Percentiles rank a stretch among this genome's conserved stretches.
phyloP scores from a whole-genome alignment of 2,329 filamentous ascomycete species.

The Zopfia rhizophila region DNA sequence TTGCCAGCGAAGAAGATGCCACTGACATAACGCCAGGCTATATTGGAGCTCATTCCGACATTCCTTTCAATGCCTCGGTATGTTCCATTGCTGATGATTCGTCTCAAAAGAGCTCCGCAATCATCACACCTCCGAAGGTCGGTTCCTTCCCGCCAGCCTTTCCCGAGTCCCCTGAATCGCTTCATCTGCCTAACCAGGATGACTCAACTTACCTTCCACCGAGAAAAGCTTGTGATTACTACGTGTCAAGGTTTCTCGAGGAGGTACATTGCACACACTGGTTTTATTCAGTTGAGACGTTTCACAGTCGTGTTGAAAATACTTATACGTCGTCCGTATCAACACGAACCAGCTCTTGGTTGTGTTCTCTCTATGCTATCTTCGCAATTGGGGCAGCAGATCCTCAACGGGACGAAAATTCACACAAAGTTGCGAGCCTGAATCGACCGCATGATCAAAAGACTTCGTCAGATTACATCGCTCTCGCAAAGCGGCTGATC shows the following conservation, averaged over 20 bases:
- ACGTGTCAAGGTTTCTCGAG: slow-evolving; percentile 45
- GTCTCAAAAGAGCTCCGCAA: slow-evolving; percentile 30
- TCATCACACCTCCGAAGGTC: slow-evolving; percentile 43
- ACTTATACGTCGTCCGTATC: slow-evolving; percentile 39
- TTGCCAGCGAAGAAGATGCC: not conserved
- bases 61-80: slow-evolving; percentile 51
- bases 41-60: slow-evolving; percentile 50
- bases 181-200: slow-evolving; percentile 26
- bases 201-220: slow-evolving; percentile 44
- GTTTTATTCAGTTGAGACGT: slow-evolving; percentile 47
- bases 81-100: slow-evolving; percentile 37
- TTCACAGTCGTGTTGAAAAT: slow-evolving; percentile 43
- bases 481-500: slow-evolving; percentile 46
- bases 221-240: slow-evolving; percentile 40
- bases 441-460: slow-evolving; percentile 33
- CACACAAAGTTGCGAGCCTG: slow-evolving; percentile 30
- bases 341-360: slow-evolving; percentile 42
- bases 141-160: slow-evolving; percentile 43
- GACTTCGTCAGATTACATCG: slow-evolving; percentile 45
- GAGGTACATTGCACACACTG: slow-evolving; percentile 50
- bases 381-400: slow-evolving; percentile 44
- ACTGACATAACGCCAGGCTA: slow-evolving; percentile 32
- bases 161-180: slow-evolving; percentile 7
- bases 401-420: slow-evolving; percentile 30
- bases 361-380: slow-evolving; percentile 49